phyloP scores from a whole-genome alignment of 345 rosid species.

The Bretschneidera sinensis region DNA sequence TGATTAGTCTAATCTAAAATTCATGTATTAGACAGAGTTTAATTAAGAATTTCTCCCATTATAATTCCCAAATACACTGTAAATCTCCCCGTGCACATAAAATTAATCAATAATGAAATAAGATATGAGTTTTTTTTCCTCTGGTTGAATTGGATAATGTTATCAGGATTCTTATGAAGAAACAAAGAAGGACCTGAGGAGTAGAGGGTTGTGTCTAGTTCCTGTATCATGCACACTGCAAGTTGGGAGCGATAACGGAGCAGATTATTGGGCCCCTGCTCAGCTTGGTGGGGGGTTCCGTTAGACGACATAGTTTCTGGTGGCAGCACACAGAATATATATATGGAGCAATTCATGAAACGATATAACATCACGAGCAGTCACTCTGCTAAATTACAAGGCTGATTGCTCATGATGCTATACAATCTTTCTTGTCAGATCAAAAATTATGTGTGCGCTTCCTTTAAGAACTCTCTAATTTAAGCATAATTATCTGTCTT shows the following conservation, averaged over 20 bases:
- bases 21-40: no score
- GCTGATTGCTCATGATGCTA: slow-evolving; percentile 99
- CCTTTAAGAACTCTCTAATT: no score
- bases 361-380: slow-evolving; percentile 97
- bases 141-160: not conserved
- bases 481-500: no score
- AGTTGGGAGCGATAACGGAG: slow-evolving; percentile 84
- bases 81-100: no score
- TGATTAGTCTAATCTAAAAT: no score
- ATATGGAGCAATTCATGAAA: slow-evolving; percentile 16
- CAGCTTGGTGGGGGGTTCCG: slow-evolving; percentile 51
- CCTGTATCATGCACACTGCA: slow-evolving; percentile 85
- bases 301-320: slow-evolving; percentile 17
- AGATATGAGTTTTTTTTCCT: slow-evolving; percentile 6
- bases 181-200: slow-evolving; percentile 65
- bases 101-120: no score
- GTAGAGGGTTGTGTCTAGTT: slow-evolving; percentile 93
- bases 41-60: no score
- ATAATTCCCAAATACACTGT: no score
- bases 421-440: slow-evolving; percentile 27
- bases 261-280: slow-evolving; percentile 94
- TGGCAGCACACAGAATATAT: slow-evolving; percentile 13
- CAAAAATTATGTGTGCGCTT: not conserved
- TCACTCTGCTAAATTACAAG: slow-evolving; percentile 81
- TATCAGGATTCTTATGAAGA: slow-evolving; percentile 40